phyloP scores from a whole-genome alignment of 345 rosid genomes.

The Luvunga scandens region DNA sequence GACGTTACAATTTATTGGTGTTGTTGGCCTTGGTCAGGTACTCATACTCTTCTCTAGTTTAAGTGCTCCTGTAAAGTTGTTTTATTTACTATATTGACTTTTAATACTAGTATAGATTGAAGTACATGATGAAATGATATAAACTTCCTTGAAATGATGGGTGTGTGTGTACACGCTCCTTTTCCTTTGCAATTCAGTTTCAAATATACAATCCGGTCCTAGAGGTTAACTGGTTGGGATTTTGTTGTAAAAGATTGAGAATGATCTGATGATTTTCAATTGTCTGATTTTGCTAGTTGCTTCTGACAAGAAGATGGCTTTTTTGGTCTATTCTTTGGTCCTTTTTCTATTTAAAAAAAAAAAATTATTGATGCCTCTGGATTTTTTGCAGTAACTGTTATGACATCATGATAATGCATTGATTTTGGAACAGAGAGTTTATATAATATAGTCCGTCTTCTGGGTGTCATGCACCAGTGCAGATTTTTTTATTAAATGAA shows the following conservation, averaged over 20 bases:
- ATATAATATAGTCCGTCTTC: neutral
- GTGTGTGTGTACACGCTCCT: neutral
- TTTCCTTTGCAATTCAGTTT: too few relatives aligned
- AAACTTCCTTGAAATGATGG: neutral
- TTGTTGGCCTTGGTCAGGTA: conserved; percentile 79
- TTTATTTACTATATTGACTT: conserved; percentile 9
- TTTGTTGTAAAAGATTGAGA: neutral
- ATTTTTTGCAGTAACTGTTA: neutral
- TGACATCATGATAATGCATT: neutral
- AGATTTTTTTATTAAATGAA: neutral
- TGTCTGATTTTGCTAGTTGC: neutral
- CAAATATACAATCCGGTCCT: neutral
- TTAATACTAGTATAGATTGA: neutral
- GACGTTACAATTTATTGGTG: conserved; percentile 74
- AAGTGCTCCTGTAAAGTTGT: conserved; percentile 3
- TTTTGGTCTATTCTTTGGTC: neutral
- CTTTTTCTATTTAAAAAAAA: neutral
- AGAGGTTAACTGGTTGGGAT: neutral
- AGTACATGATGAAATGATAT: neutral
- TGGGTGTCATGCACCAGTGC: neutral
- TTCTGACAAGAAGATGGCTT: neutral
- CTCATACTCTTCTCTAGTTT: conserved; percentile 3
- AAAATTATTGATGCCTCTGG: neutral
- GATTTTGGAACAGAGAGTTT: neutral
- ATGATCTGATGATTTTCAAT: neutral